Percentiles rank a stretch among this genome's conserved stretches.
phyloP scores from a whole-genome alignment of 2,329 filamentous ascomycete genomes.

The Aspergillus sp. region DNA sequence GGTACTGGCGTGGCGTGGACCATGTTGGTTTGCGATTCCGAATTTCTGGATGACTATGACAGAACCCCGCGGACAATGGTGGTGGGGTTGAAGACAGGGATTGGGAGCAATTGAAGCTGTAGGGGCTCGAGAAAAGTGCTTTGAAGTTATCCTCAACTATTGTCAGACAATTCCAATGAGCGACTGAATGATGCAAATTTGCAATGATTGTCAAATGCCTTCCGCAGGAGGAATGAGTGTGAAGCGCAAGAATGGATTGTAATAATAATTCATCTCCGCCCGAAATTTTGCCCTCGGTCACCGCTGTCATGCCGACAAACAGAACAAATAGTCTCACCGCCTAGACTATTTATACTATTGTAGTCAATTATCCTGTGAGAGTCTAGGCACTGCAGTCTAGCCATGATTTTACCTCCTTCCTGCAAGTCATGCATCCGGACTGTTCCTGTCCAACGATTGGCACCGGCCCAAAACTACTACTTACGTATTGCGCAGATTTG shows the following conservation, averaged over 20 bases:
- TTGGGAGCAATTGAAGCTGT: neutral
- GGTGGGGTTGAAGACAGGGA: neutral
- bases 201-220: neutral
- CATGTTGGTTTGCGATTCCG: constrained; percentile 3
- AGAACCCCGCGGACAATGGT: neutral
- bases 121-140: neutral
- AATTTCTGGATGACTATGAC: neutral
- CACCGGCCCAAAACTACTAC: no score
- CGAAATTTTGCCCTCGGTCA: neutral
- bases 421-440: no score
- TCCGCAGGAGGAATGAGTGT: neutral
- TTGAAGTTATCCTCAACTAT: neutral
- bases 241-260: neutral
- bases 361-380: no score
- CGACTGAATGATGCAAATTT: neutral
- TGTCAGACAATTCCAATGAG: neutral
- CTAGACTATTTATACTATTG: neutral
- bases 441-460: no score
- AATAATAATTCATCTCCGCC: neutral
- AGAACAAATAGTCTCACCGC: neutral
- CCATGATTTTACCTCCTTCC: no score
- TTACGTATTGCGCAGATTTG: no score
- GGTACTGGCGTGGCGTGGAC: constrained; percentile 13
- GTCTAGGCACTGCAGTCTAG: no score
- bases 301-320: neutral